A percentile compares a stretch with the other conserved stretches of the same genome.
Conservation (phyloP, 495 filamentous ascomycete genomes). For the Penicillium steckii region DNA sequence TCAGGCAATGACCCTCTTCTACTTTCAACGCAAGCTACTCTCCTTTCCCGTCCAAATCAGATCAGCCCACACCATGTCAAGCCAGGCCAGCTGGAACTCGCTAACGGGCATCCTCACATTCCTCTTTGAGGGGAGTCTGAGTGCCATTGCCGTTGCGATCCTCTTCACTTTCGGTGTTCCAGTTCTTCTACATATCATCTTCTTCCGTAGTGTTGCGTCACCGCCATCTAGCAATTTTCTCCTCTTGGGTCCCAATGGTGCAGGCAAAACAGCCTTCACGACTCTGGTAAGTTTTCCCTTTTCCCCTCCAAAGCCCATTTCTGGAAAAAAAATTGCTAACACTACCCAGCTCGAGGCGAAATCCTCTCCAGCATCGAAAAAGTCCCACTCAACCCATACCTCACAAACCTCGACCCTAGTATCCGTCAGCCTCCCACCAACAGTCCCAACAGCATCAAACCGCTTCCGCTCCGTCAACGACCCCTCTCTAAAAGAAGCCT, state of each 20-base stretch:
- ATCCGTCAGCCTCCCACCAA: constrained; percentile 68
- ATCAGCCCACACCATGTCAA: constrained; percentile 30
- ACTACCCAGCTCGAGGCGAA: constrained; percentile 47
- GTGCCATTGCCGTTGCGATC: constrained; percentile 61
- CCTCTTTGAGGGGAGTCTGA: constrained; percentile 42
- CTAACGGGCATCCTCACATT: constrained; percentile 38
- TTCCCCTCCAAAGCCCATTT: neutral
- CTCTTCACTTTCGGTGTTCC: constrained; percentile 72
- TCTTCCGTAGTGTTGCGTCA: constrained; percentile 65
- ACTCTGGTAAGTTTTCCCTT: constrained; percentile 58
- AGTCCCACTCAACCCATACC: constrained; percentile 63
- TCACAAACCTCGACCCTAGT: constrained; percentile 73
- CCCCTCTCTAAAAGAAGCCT: constrained; percentile 60
- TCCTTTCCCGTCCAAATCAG: neutral
- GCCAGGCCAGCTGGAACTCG: constrained; percentile 34
- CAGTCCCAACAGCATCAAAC: constrained; percentile 59
- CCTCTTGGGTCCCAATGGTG: constrained; percentile 77
- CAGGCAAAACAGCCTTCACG: constrained; percentile 85
- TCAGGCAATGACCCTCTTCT: no score
- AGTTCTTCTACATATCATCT: constrained; percentile 70
- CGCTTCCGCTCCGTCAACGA: constrained; percentile 71
- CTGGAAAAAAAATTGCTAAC: neutral
- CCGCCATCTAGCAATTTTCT: constrained; percentile 77
- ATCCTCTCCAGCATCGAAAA: constrained; percentile 30
- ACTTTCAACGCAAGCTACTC: neutral